These are phyloP conservation scores for Pseudocercospora musae DNA, from an alignment of 2,329 filamentous ascomycete genomes.

Conservation along the genomic window DNA sequence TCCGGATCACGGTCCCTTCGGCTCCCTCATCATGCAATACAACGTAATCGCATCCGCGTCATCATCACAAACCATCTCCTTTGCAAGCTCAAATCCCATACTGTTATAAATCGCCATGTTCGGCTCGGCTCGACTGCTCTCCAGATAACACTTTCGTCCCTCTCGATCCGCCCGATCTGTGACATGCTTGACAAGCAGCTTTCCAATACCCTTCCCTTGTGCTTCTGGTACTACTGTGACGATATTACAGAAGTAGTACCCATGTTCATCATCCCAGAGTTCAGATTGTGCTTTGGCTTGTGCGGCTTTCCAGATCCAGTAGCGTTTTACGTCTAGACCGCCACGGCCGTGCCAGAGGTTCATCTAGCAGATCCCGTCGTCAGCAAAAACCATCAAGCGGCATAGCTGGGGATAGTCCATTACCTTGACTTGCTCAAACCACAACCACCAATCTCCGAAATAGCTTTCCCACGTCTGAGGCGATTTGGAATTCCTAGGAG, in stretches of 20 bases:
- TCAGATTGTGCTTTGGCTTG: conserved; percentile 60
- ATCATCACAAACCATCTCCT: conserved; percentile 66
- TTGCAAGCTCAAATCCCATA: conserved; percentile 64
- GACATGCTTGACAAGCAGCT: conserved; percentile 61
- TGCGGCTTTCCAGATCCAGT: conserved; percentile 68
- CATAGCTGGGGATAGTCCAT: not conserved
- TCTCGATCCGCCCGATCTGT: conserved; percentile 62
- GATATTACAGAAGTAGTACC: conserved; percentile 76
- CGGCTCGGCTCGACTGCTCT: conserved; percentile 64
- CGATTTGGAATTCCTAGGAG: conserved; percentile 47
- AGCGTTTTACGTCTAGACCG: conserved; percentile 60
- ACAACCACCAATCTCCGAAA: conserved; percentile 59
- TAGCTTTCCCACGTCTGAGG: conserved; percentile 60
- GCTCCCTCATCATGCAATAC: conserved; percentile 47
- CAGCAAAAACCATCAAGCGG: no score
- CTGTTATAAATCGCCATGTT: conserved; percentile 69
- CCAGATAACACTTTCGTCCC: conserved; percentile 64
- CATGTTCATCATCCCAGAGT: conserved; percentile 63
- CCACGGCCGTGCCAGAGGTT: conserved; percentile 67
- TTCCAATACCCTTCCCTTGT: conserved; percentile 66
- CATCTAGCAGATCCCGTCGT: conserved; percentile 42
- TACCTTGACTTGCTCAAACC: conserved; percentile 57
- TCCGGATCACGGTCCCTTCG: conserved; percentile 12
- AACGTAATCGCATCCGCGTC: conserved; percentile 50
- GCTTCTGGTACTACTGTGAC: conserved; percentile 64